These are phyloP conservation scores for Fusarium graminum DNA, from an alignment of 2,329 filamentous ascomycete genomes.

Conservation along the genomic window DNA sequence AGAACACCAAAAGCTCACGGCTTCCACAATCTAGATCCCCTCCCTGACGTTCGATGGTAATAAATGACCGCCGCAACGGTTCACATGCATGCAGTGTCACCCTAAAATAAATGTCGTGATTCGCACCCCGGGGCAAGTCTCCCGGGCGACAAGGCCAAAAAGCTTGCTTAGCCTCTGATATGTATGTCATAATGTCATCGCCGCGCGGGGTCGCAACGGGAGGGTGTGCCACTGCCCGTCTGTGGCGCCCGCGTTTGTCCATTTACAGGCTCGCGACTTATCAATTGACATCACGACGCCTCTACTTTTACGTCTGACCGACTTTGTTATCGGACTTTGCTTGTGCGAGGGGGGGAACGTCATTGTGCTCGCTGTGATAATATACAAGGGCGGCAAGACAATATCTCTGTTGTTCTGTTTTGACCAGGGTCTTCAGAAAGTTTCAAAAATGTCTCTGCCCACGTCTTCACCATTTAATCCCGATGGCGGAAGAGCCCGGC, in stretches of 20 bases:
- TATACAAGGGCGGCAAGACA: neutral
- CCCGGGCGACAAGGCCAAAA: slow-evolving; percentile 15
- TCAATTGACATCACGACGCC: slow-evolving; percentile 38
- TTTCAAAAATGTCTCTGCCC: slow-evolving; percentile 21
- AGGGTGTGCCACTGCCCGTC: slow-evolving; percentile 17
- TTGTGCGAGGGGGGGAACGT: slow-evolving; percentile 5
- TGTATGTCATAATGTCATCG: slow-evolving; percentile 34
- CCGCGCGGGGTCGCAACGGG: slow-evolving; percentile 14
- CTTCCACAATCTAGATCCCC: neutral
- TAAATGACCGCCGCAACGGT: slow-evolving; percentile 2
- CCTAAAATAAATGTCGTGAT: slow-evolving; percentile 33
- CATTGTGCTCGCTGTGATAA: slow-evolving; percentile 7
- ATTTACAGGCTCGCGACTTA: slow-evolving; percentile 25
- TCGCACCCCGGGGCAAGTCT: slow-evolving; percentile 30
- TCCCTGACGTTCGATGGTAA: neutral
- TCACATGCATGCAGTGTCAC: slow-evolving; percentile 14
- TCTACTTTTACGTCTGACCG: slow-evolving; percentile 6
- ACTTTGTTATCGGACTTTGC: slow-evolving; percentile 11
- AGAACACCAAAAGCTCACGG: slow-evolving; percentile 1
- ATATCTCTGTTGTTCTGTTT: neutral
- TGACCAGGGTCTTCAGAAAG: neutral
- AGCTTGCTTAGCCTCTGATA: slow-evolving; percentile 16
- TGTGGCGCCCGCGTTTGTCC: slow-evolving; percentile 25
- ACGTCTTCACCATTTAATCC: slow-evolving; percentile 28
- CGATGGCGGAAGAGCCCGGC: slow-evolving; percentile 10